These are phyloP conservation scores for Penicillium malachiteum DNA, from an alignment of 495 filamentous ascomycete species.

Conservation along the genomic window DNA sequence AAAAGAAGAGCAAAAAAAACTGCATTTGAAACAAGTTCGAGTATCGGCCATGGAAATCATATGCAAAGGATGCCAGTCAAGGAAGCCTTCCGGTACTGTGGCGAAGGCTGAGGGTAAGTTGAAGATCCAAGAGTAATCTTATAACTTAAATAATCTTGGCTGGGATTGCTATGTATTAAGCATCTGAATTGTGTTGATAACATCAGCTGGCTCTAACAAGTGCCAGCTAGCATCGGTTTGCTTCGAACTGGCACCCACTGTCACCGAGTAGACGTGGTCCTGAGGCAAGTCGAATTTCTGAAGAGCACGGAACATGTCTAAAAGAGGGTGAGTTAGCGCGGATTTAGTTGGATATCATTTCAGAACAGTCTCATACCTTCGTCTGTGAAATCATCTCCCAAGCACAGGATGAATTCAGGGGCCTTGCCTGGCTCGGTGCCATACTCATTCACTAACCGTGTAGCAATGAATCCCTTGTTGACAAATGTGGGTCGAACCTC, in stretches of 20 bases:
- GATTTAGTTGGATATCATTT: not conserved
- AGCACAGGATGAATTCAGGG: conserved; percentile 81
- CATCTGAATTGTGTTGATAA: conserved; percentile 73
- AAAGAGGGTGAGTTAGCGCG: conserved; percentile 4
- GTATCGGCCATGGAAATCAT: not conserved
- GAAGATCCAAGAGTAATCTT: too few relatives aligned
- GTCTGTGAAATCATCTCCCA: conserved; percentile 95
- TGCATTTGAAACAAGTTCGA: not conserved
- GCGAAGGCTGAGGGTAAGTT: too few relatives aligned
- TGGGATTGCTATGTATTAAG: conserved; percentile 49
- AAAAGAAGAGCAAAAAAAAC: not conserved
- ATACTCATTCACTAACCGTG: conserved; percentile 69
- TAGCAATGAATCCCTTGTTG: conserved; percentile 93
- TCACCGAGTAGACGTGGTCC: conserved; percentile 78
- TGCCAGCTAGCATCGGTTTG: conserved; percentile 85
- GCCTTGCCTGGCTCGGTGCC: conserved; percentile 45
- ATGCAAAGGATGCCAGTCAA: not conserved
- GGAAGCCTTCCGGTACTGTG: too few relatives aligned
- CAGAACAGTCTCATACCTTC: conserved; percentile 65
- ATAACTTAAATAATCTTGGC: conserved; percentile 30
- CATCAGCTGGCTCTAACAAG: conserved; percentile 80
- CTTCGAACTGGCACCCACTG: conserved; percentile 83
- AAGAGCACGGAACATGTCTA: conserved; percentile 67
- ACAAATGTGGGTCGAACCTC: conserved; percentile 95
- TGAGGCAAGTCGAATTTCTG: conserved; percentile 54